Evolutionary conservation across 1,139 yeast species (phyloP).

Genomic region (Pichia cactophila): DNA sequence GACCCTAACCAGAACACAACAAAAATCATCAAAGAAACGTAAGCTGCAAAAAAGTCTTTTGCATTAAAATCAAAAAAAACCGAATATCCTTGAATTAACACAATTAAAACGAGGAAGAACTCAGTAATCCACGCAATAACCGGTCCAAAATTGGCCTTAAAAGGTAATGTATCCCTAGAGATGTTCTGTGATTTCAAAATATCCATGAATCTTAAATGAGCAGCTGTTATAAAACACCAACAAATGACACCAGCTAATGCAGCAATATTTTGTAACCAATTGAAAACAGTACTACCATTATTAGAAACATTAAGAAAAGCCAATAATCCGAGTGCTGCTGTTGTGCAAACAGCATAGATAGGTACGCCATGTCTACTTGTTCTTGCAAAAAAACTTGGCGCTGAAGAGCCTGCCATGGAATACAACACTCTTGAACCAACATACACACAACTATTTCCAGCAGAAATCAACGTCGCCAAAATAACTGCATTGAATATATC

Average conservation of each 20-base stretch:
- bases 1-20: conserved; percentile 35
- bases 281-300: conserved; percentile 62
- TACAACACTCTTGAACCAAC: conserved; percentile 68
- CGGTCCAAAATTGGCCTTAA: conserved; percentile 64
- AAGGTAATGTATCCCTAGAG: conserved; percentile 58
- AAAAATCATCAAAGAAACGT: conserved; percentile 54
- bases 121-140: conserved; percentile 53
- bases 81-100: conserved; percentile 63
- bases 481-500: conserved; percentile 73
- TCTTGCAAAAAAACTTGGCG: conserved; percentile 47
- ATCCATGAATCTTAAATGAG: conserved; percentile 62
- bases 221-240: conserved; percentile 61
- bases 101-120: conserved; percentile 41
- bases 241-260: conserved; percentile 71
- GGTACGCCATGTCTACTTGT: conserved; percentile 66
- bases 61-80: conserved; percentile 52
- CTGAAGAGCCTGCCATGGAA: conserved; percentile 57
- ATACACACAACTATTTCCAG: conserved; percentile 76
- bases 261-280: conserved; percentile 77
- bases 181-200: conserved; percentile 54
- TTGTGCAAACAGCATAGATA: conserved; percentile 46
- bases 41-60: conserved; percentile 55
- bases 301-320: conserved; percentile 62
- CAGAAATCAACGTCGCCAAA: conserved; percentile 60
- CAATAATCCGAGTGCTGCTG: conserved; percentile 54